Percentiles rank a stretch among this genome's conserved stretches.
Conservation (phyloP, 129 eudicot genomes). For the Apium graveolens region DNA sequence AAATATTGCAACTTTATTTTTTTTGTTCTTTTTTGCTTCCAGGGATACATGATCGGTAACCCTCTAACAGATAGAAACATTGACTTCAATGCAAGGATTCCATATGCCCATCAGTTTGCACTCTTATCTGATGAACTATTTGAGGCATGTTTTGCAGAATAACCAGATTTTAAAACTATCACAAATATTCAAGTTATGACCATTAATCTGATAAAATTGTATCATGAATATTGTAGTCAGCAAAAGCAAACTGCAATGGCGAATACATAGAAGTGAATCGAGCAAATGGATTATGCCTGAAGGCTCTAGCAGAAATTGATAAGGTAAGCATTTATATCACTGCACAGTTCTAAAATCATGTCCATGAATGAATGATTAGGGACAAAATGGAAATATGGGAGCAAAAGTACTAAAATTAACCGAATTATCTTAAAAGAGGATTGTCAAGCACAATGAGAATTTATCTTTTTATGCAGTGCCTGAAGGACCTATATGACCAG, state of each 20-base stretch:
- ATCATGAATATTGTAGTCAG: neutral
- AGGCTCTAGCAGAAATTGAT: neutral
- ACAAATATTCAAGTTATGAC: too few species aligned
- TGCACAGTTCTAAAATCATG: too few species aligned
- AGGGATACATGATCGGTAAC: constrained; percentile 23
- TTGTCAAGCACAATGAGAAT: too few species aligned
- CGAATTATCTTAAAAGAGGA: too few species aligned
- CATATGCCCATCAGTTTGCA: constrained; percentile 21
- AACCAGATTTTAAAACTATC: too few species aligned
- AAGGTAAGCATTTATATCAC: neutral
- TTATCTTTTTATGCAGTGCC: neutral
- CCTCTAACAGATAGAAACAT: constrained; percentile 8
- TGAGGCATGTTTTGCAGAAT: constrained; percentile 9
- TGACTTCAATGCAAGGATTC: constrained; percentile 4
- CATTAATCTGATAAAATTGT: neutral
- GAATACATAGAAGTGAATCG: neutral
- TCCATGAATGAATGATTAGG: too few species aligned
- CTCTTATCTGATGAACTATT: constrained; percentile 22
- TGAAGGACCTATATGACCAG: neutral
- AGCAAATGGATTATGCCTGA: neutral
- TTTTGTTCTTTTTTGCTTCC: neutral
- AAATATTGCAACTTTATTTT: neutral
- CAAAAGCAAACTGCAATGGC: constrained; percentile 5
- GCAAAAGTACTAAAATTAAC: too few species aligned
- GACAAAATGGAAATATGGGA: too few species aligned